Base-by-base conservation (phyloP, 805 yeast species). In the Torulaspora quercuum region DNA sequence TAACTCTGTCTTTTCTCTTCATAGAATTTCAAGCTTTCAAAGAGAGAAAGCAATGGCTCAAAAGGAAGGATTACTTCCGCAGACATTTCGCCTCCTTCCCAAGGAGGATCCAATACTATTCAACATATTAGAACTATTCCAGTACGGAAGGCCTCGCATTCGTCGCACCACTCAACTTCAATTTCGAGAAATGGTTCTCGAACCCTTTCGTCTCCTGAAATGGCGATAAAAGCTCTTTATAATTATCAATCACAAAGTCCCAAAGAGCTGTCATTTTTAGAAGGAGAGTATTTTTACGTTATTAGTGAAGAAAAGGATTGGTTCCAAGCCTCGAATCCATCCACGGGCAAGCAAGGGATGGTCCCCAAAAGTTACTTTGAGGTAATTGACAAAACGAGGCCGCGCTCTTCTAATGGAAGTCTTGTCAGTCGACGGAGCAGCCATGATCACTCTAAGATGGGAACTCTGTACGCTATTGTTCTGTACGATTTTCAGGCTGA, bases 221-320 rank as follows among this genome's bases (percentile, higher is more conserved):
- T 82, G 54, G 95, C 86, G 29, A 86, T 92, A 41, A 80, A 78
- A 45, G 97, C 97, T 0, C 64, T 81, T 11, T 78, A 76, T 50
- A 82, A 81, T 53, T 89, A 89, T 61, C 67, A 67, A 27, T 82
- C 95, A 1, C 89, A 81, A 49, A 81, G 83, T 9, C 78, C 85
- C 1, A 87, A 85, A 14, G 97, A 90, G 57, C 70, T 90, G 22
- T 70, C 77, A 19, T 90, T 92, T 58, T 54, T 63, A 27, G 76
- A 78, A 48, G 96, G 96, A 24, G 97, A 90, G 55, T 89, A 88
- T 56, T 86, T 89, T 64, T 87, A 86, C 55, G 94, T 92, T 2
- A 69, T 72, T 25, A 76, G 77, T 14, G 73, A 76, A 37, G 75
- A 75, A 37, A 69, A 74, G 37, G 81, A 78, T 47, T 88, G 95